phyloP scores from a whole-genome alignment of 1,284 basidiomycete genomes.

The Malassezia restricta region DNA sequence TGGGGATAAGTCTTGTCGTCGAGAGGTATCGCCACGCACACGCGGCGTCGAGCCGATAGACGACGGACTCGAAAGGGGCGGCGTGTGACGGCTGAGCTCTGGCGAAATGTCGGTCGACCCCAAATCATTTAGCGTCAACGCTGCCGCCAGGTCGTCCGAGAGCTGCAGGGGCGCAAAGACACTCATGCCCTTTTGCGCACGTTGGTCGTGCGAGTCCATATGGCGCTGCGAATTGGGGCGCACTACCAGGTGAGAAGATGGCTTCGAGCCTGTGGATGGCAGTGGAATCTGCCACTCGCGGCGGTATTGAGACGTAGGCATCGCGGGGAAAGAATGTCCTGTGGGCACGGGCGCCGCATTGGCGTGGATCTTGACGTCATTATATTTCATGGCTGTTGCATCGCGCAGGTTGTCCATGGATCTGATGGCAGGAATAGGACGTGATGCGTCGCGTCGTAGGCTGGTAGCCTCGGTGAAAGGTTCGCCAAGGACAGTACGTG shows the following conservation, averaged over 20 bases:
- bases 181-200: conserved; percentile 11
- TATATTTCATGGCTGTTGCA: not conserved
- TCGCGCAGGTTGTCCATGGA: not conserved
- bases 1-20: not conserved
- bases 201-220: not conserved
- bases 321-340: not conserved
- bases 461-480: conserved; percentile 7
- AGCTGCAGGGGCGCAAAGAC: conserved; percentile 16
- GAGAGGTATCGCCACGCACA: not conserved
- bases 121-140: not conserved
- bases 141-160: conserved; percentile 1
- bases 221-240: not conserved
- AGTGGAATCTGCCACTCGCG: not conserved
- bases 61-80: conserved; percentile 15
- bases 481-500: conserved; percentile 2
- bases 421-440: not conserved
- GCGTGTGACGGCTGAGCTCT: not conserved
- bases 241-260: not conserved
- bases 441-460: not conserved
- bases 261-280: not conserved
- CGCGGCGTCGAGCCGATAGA: conserved; percentile 11
- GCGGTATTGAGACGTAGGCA: not conserved
- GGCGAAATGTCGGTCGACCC: not conserved
- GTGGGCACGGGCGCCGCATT: not conserved
- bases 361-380: not conserved